Evolutionary conservation across 2,329 filamentous ascomycete genomes (phyloP), one percentile per base, ranked within the genome.

Genomic region (Fusarium incarnatum): DNA sequence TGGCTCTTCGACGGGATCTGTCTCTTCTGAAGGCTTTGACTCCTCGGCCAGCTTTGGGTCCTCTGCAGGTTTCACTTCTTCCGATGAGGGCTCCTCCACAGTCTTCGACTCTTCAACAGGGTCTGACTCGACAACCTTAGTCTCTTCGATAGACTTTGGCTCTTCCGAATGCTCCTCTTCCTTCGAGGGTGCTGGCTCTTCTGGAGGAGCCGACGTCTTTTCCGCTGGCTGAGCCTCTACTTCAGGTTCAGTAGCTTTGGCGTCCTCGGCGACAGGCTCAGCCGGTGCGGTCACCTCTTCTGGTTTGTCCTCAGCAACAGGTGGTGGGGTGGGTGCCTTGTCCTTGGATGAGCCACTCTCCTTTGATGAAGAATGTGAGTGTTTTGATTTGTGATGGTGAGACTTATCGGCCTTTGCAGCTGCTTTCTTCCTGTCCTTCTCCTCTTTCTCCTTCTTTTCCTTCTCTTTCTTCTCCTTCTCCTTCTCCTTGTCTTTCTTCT

Each of bases 401-500:
- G 64, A 52, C 37, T 72, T 72, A 41, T 72, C 68, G 42, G 60
- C 30, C 48, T 72, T 72, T n/a, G 56, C 47, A 40, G 60, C 54
- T 46, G 64, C 46, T 48, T 72, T 72, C 34, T 70, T 72, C 53
- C 58, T 67, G 47, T 72, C 61, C 30, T 66, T 58, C 12, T 53
- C 54, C 27, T 63, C 49, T 22, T 55, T 60, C 16, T 73, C 64
- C 10, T 70, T 64, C 64, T 73, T 60, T 12, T 64, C 28, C 44
- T 69, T 68, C n/a, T 60, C 42, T 30, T 71, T 68, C 48, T 69
- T 46, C 40, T 73, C 56, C 22, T 69, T 46, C 40, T 73, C 56
- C 22, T 64, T 44, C 18, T 70, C 37, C 9, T 90, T 91, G 48
- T 70, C 55, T 45, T 75, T 71, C n/a, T 72, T 63, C 56, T 72